Evolutionary conservation across 2,329 filamentous ascomycete genomes (phyloP), one percentile per base, ranked within the genome.

Genomic region (Botrytis hyacinthi): DNA sequence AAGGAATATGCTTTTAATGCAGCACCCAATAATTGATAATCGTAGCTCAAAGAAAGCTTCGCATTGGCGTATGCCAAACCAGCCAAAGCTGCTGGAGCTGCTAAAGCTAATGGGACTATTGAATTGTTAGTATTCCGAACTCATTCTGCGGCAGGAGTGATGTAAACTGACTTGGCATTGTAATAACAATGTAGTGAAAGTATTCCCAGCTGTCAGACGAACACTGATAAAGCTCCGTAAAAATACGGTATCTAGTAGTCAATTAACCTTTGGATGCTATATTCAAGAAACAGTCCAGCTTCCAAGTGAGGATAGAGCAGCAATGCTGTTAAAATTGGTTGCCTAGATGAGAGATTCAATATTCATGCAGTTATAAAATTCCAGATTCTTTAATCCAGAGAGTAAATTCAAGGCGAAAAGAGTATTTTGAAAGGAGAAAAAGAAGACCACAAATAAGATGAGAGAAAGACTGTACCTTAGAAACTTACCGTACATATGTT

Each of bases 31-130:
- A 94, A 81, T 12, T 83, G 80, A 61, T 85, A 81, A 81, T 97
- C 94, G 80, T 93, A 90, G 80, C 85, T 90, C 62, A 95, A 78
- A 10, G 87, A 86, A 74, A 86, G 87, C 80, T 88, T 90, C 60
- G 92, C 94, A 80, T 96, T 93, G 77, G 95, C 82, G 81, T 97
- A 97, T 46, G 93, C 92, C n/a, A 92, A 84, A 6, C 87, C 86
- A 7, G 92, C 91, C 44, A 87, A 86, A 62, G 89, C 87, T 26
- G 91, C 91, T 29, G 92, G 89, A 42, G 87, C 84, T 10, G 89
- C 85, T 67, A 89, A 75, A 35, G 84, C 81, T 35, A 90, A 81
- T 62, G 89, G 87, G 60, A 88, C 86, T 89, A 73, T 60, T 20
- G n/a, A 40, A 51, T 18, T 42, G 29, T 48, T 42, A 48, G 26